Conservation (phyloP, 2,329 filamentous ascomycete genomes). For the Phialocephala subalpina region DNA sequence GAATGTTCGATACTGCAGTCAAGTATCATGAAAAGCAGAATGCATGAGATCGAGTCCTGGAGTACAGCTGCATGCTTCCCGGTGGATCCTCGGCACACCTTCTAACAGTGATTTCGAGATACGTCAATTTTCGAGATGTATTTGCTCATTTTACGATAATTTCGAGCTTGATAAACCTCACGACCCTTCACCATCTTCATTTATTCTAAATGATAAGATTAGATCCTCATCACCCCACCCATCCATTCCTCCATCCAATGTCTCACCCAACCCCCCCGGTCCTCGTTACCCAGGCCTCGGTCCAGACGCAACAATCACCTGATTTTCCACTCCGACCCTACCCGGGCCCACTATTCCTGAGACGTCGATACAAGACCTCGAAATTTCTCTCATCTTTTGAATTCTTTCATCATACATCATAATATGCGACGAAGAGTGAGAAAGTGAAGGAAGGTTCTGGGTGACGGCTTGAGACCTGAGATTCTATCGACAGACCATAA, state of each 20-base stretch:
- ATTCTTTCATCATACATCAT: background rate
- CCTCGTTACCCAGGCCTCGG: background rate
- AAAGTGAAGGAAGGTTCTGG: conserved; percentile 1
- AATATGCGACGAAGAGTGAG: conserved; percentile 7
- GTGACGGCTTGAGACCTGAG: background rate
- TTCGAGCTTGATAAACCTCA: too few species aligned
- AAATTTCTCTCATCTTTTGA: background rate
- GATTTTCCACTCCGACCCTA: conserved; percentile 20
- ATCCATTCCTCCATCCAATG: background rate
- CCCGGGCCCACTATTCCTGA: conserved; percentile 10
- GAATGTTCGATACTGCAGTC: too few species aligned
- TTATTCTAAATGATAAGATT: background rate
- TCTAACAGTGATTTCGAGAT: too few species aligned
- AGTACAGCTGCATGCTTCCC: too few species aligned
- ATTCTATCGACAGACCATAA: background rate
- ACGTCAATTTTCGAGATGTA: too few species aligned
- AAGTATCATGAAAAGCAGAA: too few species aligned
- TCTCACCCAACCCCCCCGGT: background rate
- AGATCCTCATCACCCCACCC: background rate
- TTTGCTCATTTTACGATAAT: too few species aligned
- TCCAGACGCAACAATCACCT: conserved; percentile 23
- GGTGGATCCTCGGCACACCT: too few species aligned
- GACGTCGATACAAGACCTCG: conserved; percentile 4
- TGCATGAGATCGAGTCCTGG: too few species aligned
- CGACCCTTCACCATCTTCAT: too few species aligned